These are phyloP conservation scores for Cyclotella kingstonii DNA, from an alignment of 108 stramenopile genomes.

Conservation along the genomic window DNA sequence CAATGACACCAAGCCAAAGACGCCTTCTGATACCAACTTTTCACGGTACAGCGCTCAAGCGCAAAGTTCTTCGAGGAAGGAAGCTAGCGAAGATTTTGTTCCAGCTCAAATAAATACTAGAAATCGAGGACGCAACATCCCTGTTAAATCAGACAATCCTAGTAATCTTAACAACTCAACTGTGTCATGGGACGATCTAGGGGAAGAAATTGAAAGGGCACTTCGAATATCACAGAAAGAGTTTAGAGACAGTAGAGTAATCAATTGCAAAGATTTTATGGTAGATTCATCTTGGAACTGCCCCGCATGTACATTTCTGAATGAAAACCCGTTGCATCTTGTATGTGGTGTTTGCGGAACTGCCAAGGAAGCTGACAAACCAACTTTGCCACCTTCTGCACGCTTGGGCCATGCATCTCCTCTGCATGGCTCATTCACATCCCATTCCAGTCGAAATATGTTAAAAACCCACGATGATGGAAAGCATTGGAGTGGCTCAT, in stretches of 20 bases:
- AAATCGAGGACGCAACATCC: neutral
- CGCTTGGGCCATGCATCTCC: neutral
- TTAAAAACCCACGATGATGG: neutral
- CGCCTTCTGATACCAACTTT: too few species aligned
- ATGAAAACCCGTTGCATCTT: slow-evolving; percentile 30
- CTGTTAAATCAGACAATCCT: neutral
- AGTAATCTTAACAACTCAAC: neutral
- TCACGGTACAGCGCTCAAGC: too few species aligned
- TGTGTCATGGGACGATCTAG: slow-evolving; percentile 21
- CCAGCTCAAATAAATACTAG: neutral
- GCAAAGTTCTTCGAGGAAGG: too few species aligned
- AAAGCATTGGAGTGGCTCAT: neutral
- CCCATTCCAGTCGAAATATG: neutral
- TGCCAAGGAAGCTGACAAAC: slow-evolving; percentile 6
- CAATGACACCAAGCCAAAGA: neutral
- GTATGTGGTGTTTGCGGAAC: slow-evolving; percentile 34
- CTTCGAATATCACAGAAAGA: slow-evolving; percentile 6
- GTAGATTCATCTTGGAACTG: slow-evolving; percentile 30
- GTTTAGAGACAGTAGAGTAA: neutral
- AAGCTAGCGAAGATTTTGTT: too few species aligned
- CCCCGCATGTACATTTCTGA: slow-evolving; percentile 27
- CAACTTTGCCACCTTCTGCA: slow-evolving; percentile 4
- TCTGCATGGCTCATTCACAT: neutral
- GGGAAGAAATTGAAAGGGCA: slow-evolving; percentile 18
- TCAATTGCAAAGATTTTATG: neutral